Percentiles rank a stretch among this genome's conserved stretches.
Evolutionary conservation across 2,329 filamentous ascomycete species (phyloP).

Genomic region (Diaporthe vaccinii): DNA sequence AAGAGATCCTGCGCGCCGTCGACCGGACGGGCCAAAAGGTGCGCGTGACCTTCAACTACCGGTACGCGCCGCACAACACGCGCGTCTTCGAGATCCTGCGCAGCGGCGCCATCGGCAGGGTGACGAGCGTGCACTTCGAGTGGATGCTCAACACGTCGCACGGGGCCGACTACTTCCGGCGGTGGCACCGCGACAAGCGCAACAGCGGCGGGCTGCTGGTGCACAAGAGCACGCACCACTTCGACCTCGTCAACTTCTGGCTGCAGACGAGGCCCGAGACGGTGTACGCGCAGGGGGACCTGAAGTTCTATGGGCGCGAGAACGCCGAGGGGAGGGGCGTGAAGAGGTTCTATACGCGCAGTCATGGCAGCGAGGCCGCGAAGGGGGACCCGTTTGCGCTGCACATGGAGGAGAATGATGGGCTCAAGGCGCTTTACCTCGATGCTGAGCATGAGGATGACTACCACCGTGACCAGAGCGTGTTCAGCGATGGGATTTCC

Average conservation of each 20-base stretch:
- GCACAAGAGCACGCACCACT: conserved; percentile 75
- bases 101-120: conserved; percentile 67
- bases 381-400: conserved; percentile 70
- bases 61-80: conserved; percentile 75
- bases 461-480: conserved; percentile 73
- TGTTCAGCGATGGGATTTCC: conserved; percentile 73
- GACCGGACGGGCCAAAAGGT: conserved; percentile 62
- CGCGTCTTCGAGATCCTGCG: conserved; percentile 67
- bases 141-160: conserved; percentile 75
- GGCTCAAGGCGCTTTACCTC: conserved; percentile 71
- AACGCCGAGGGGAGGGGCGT: conserved; percentile 70
- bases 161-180: conserved; percentile 73
- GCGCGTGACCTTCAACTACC: conserved; percentile 74
- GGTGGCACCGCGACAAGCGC: conserved; percentile 73
- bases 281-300: conserved; percentile 70
- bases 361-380: conserved; percentile 64
- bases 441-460: conserved; percentile 74
- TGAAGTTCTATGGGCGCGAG: conserved; percentile 72
- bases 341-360: conserved; percentile 63
- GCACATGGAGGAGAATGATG: conserved; percentile 64
- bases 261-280: conserved; percentile 66
- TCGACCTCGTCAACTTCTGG: conserved; percentile 75
- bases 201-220: conserved; percentile 72
- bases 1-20: conserved; percentile 67
- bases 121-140: conserved; percentile 72